These are phyloP conservation scores for Chlorella variabilis DNA, from an alignment of 163 green algal genomes.

Conservation along the genomic window DNA sequence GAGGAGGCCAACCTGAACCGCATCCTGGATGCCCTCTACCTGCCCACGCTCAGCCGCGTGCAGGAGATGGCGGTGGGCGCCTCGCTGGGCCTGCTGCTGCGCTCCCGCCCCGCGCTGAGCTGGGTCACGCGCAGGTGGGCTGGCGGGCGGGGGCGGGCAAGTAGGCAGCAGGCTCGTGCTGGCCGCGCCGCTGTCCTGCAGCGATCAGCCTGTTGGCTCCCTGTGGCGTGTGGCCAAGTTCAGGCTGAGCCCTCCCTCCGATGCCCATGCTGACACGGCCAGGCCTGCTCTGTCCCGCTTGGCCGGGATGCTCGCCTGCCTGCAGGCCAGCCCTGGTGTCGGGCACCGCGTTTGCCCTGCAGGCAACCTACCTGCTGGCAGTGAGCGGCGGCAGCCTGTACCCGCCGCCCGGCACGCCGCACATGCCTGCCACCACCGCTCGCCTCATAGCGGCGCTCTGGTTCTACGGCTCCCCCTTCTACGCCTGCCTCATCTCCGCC, in stretches of 20 bases:
- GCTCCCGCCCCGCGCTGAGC: neutral
- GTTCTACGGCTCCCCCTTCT: neutral
- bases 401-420: neutral
- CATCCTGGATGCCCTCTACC: neutral
- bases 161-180: no score
- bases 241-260: no score
- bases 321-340: neutral
- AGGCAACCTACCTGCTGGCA: neutral
- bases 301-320: neutral
- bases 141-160: no score
- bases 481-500: neutral
- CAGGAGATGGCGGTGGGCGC: neutral
- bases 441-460: neutral
- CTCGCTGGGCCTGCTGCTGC: conserved; percentile 10
- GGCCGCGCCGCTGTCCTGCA: no score
- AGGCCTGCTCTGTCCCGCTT: no score
- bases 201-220: no score
- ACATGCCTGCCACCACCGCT: neutral
- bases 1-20: neutral
- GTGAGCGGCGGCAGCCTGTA: neutral
- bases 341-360: neutral
- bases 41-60: neutral
- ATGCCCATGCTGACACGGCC: no score
- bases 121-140: neutral
- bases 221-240: no score